Conservation (phyloP, 2,329 filamentous ascomycete genomes). For the Colletotrichum sp. region DNA sequence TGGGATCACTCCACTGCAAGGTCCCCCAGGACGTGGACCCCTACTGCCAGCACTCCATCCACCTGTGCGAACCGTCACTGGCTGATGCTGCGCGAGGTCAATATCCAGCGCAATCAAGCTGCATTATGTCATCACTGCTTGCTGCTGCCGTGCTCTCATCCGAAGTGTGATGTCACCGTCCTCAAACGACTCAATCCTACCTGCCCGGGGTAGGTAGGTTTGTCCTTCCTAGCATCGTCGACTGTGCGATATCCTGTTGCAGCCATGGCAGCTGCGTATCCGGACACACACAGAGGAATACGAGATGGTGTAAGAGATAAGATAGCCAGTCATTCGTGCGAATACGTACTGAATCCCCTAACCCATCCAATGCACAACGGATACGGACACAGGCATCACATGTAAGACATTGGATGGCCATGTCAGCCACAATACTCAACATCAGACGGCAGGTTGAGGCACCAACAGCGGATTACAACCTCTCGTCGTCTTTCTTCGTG, state of each 20-base stretch:
- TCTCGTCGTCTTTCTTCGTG: background rate
- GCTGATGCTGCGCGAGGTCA: background rate
- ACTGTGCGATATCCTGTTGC: background rate
- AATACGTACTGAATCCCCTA: background rate
- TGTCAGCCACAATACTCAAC: background rate
- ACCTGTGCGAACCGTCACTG: background rate
- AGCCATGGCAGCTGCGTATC: background rate
- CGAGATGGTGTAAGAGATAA: background rate
- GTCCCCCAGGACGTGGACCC: slow-evolving; percentile 4
- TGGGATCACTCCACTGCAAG: background rate
- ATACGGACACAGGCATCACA: background rate
- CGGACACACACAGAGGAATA: background rate
- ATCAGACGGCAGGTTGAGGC: background rate
- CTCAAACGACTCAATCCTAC: background rate
- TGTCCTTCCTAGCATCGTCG: background rate
- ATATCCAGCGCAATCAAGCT: background rate
- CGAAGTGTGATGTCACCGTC: background rate
- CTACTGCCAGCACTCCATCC: background rate
- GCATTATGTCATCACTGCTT: slow-evolving; percentile 6
- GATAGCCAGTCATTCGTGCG: background rate
- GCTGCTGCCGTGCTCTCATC: background rate
- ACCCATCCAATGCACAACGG: background rate
- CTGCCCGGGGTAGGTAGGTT: background rate
- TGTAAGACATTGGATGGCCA: background rate
- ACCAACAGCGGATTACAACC: background rate